A percentile compares a stretch with the other conserved stretches of the same genome.
These are phyloP conservation scores for Trametes cinnabarina DNA, from an alignment of 768 basidiomycete species.

Conservation along the genomic window DNA sequence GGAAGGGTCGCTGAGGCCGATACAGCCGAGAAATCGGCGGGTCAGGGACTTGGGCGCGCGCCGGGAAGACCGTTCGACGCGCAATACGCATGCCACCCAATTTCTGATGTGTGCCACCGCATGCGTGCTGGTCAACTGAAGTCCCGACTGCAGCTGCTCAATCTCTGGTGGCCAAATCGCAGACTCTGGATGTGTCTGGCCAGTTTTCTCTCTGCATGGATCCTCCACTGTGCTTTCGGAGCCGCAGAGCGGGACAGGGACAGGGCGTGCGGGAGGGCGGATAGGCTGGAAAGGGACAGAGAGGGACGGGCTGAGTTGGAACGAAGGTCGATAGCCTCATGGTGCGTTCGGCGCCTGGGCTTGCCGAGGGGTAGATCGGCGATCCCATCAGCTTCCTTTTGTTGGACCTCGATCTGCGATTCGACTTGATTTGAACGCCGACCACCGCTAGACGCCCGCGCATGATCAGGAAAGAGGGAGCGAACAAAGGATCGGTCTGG, in stretches of 20 bases:
- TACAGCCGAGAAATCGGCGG: background rate
- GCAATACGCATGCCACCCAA: slow-evolving; percentile 5
- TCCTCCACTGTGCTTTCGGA: too few species aligned
- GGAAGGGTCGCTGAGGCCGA: background rate
- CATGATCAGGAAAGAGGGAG: background rate
- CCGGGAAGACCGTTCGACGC: background rate
- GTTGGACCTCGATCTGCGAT: slow-evolving; percentile 18
- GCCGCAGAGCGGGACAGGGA: background rate
- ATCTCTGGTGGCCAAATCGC: background rate
- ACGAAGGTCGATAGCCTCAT: slow-evolving; percentile 20
- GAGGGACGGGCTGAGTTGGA: slow-evolving; percentile 13
- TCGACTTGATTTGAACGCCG: slow-evolving; percentile 12
- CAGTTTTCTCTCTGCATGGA: too few species aligned
- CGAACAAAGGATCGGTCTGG: slow-evolving; percentile 15
- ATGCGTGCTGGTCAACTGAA: background rate
- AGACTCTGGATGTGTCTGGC: background rate
- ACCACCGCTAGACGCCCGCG: background rate
- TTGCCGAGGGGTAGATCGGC: slow-evolving; percentile 9
- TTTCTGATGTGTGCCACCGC: slow-evolving; percentile 17
- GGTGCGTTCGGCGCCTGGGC: slow-evolving; percentile 4
- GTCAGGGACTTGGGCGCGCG: background rate
- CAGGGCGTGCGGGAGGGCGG: background rate
- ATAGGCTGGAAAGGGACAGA: background rate
- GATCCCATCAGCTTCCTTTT: slow-evolving; percentile 20
- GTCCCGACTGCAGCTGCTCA: too few species aligned